These are phyloP conservation scores for Clavulina sp. DNA, from an alignment of 768 basidiomycete genomes.

Conservation along the genomic window DNA sequence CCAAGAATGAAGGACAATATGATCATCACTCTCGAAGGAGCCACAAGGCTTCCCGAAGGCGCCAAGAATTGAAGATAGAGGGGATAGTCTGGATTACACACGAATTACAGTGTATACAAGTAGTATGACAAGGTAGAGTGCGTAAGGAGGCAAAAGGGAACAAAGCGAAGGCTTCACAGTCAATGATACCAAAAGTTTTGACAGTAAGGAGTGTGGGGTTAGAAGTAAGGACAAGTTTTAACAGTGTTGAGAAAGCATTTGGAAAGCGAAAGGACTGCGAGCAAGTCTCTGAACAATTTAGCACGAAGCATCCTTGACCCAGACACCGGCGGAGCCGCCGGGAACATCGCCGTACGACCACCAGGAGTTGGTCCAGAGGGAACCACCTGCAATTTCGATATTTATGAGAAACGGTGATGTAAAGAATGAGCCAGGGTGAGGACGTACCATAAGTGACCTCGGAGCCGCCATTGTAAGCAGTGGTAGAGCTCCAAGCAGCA, in stretches of 20 bases:
- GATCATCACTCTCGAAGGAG: too few species aligned
- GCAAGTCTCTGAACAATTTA: background rate
- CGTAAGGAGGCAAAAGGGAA: background rate
- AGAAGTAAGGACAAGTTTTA: background rate
- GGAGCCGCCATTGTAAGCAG: background rate
- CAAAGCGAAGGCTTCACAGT: background rate
- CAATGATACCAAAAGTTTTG: background rate
- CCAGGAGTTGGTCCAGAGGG: background rate
- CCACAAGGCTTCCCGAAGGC: too few species aligned
- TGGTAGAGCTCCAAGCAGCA: background rate
- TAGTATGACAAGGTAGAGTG: background rate
- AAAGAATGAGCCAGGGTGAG: background rate
- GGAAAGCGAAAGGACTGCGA: background rate
- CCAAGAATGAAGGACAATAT: too few species aligned
- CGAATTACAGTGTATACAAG: background rate
- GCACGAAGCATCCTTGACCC: background rate
- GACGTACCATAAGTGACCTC: background rate
- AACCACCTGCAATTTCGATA: background rate
- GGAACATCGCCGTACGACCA: background rate
- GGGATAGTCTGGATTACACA: too few species aligned
- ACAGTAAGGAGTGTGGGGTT: too few species aligned
- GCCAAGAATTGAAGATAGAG: too few species aligned
- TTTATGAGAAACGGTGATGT: background rate
- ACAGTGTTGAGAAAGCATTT: background rate
- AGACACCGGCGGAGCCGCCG: background rate